Evolutionary conservation across 352 stramenopile species (phyloP).

Genomic region (Lagenidium giganteum): DNA sequence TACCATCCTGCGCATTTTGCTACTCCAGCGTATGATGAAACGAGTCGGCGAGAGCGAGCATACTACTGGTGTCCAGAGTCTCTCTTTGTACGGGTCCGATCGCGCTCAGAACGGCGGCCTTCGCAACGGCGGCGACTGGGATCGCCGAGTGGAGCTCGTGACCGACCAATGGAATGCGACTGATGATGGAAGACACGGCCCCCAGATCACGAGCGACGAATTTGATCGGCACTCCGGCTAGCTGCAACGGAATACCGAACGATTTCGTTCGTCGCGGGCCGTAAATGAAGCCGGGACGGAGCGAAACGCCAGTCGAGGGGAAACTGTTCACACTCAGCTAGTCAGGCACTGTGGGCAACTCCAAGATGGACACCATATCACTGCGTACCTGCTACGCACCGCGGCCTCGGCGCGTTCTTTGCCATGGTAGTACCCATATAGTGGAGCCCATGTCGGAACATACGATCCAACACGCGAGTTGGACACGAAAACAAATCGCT

Average conservation of each 20-base stretch:
- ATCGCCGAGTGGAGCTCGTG: constrained; percentile 63
- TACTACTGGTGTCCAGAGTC: constrained; percentile 64
- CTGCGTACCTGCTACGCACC: constrained; percentile 47
- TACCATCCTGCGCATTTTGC: neutral
- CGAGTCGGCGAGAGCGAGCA: constrained; percentile 68
- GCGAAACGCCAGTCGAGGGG: constrained; percentile 66
- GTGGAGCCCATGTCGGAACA: constrained; percentile 60
- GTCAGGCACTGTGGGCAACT: neutral
- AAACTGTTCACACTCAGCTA: constrained; percentile 28
- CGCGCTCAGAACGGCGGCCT: constrained; percentile 78
- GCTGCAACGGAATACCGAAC: constrained; percentile 68
- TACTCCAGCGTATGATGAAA: constrained; percentile 64
- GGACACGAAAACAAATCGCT: constrained; percentile 90
- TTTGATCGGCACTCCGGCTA: constrained; percentile 65
- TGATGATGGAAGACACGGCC: constrained; percentile 44
- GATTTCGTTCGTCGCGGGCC: constrained; percentile 65
- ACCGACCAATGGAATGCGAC: constrained; percentile 58
- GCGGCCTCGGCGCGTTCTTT: constrained; percentile 83
- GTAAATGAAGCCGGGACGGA: constrained; percentile 90
- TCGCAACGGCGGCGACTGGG: constrained; percentile 62
- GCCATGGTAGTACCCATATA: constrained; percentile 89
- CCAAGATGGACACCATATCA: too few relatives aligned
- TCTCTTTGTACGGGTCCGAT: constrained; percentile 56
- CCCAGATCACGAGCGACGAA: constrained; percentile 55
- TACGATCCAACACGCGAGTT: constrained; percentile 85